Evolutionary conservation across 805 yeast species (phyloP), one percentile per base, ranked within the genome.

Genomic region (Yarrowia yakushimensis): DNA sequence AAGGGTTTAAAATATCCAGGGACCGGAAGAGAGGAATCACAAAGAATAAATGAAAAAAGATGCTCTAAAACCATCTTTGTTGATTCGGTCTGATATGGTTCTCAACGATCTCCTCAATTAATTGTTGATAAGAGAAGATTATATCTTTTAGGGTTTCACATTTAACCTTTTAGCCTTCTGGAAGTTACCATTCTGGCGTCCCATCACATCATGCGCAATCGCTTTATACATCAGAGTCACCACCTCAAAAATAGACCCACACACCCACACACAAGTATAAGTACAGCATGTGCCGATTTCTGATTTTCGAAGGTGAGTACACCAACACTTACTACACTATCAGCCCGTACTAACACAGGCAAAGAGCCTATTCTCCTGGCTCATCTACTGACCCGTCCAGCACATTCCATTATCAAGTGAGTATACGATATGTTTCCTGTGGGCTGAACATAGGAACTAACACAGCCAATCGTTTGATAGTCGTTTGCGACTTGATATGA

Each of bases 321-420:
- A 22, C 15, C 22, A 27, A 50, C 13, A 2, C 12, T 5, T 15
- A 4, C 18, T 13, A 7, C 23, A 13, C 66, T n/a, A 6, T 5
- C 8, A 13, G 13, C 27, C 33, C 25, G 31, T 10, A 22, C 25
- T 28, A 31, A 48, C 41, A 23, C 52, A 70, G 96, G 97, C 27
- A 85, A 87, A 50, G 97, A 94, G 67, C 88, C 96, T 3, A 89
- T 93, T 70, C 82, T 87, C 45, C 79, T 94, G 36, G 88, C 96
- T 13, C 92, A 93, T 71, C 78, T 94, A 27, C 79, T 94, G 52
- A 94, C 99, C 3, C 82, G 90, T 63, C 99, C 99, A 0, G 97
- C 97, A 1, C 99, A 94, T 72, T 91, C 97, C 4, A 94, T 94
- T 70, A 94, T 94, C 72, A 93, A 93, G 77, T 75, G 63, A 52